Percentiles rank a stretch among this genome's conserved stretches.
Conservation (phyloP, 2,329 filamentous ascomycete genomes). For the Emergomyces pasteurianus region DNA sequence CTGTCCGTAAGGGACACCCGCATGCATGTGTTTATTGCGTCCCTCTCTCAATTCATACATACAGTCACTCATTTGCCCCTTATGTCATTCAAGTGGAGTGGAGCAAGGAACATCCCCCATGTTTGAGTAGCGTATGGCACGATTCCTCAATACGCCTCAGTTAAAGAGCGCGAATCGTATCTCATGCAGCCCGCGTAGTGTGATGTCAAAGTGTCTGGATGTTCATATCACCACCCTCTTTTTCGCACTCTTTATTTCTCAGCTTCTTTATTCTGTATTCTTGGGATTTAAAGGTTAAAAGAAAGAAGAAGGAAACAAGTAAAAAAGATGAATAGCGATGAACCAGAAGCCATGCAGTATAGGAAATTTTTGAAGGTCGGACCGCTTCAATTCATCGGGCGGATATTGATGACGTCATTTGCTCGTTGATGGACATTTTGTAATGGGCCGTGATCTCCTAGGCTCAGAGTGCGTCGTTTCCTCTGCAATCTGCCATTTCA, state of each 20-base stretch:
- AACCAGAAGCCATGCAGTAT: not conserved
- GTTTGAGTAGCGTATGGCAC: not conserved
- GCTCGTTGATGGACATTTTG: not conserved
- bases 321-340: not conserved
- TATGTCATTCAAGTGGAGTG: not conserved
- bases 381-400: not conserved
- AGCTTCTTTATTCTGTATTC: not conserved
- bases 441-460: not conserved
- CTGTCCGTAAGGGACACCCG: not conserved
- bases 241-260: too few relatives aligned
- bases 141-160: not conserved
- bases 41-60: not conserved
- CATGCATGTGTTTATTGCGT: not conserved
- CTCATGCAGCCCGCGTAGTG: not conserved
- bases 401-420: not conserved
- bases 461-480: not conserved
- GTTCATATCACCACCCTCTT: too few relatives aligned
- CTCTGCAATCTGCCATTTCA: not conserved
- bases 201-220: not conserved
- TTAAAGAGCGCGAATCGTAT: not conserved
- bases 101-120: not conserved
- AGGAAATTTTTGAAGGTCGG: not conserved
- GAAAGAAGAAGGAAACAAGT: not conserved
- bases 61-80: not conserved
- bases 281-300: not conserved